Evolutionary conservation across 2,329 filamentous ascomycete species (phyloP).

Genomic region (Calonectria fujianensis): DNA sequence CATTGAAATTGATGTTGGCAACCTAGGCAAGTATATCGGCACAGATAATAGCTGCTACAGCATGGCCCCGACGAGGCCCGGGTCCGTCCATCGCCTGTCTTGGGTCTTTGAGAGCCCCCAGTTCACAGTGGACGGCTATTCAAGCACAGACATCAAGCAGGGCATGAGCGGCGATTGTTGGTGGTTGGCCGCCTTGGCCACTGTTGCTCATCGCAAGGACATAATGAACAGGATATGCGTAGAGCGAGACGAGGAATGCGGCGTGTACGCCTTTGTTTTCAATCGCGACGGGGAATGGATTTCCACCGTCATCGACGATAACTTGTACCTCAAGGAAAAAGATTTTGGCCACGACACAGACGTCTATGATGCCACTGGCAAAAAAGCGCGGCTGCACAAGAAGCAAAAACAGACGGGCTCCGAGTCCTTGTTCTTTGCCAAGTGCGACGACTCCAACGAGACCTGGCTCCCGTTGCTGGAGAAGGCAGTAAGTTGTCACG

Average conservation of each 20-base stretch:
- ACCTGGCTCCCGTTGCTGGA: constrained; percentile 85
- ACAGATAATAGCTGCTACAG: constrained; percentile 28
- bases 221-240: constrained; percentile 82
- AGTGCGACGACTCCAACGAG: constrained; percentile 81
- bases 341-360: constrained; percentile 65
- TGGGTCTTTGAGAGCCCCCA: constrained; percentile 65
- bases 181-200: constrained; percentile 82
- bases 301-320: constrained; percentile 83
- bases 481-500: constrained; percentile 70
- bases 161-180: constrained; percentile 80
- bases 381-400: constrained; percentile 77
- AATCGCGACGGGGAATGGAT: constrained; percentile 83
- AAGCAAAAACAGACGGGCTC: constrained; percentile 80
- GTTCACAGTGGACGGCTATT: constrained; percentile 64
- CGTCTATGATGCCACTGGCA: constrained; percentile 63
- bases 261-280: constrained; percentile 85
- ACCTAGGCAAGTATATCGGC: constrained; percentile 41
- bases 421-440: constrained; percentile 81
- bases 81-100: constrained; percentile 65
- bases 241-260: constrained; percentile 78
- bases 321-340: constrained; percentile 61
- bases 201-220: constrained; percentile 78
- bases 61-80: constrained; percentile 50
- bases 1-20: constrained; percentile 41
- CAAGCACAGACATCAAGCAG: constrained; percentile 65